These are phyloP conservation scores for Pseudopithomyces chartarum DNA, from an alignment of 2,329 filamentous ascomycete species.

Conservation along the genomic window DNA sequence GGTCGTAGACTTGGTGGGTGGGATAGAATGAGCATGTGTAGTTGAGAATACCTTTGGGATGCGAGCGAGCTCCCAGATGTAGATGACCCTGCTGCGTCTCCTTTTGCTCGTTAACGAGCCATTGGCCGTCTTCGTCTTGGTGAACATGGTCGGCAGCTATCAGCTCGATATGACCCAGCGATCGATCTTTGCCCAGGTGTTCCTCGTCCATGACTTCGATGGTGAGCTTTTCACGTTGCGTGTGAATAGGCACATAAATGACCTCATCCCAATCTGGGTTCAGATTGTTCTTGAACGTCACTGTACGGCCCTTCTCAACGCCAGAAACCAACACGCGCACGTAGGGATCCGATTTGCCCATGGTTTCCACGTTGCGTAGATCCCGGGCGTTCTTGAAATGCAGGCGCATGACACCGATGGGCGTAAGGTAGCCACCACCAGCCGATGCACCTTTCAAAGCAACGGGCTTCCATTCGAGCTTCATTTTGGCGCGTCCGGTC, in stretches of 20 bases:
- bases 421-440: conserved; percentile 86
- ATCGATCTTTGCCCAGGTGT: conserved; percentile 86
- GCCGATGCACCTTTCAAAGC: conserved; percentile 77
- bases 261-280: conserved; percentile 97
- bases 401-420: conserved; percentile 92
- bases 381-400: conserved; percentile 85
- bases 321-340: conserved; percentile 86
- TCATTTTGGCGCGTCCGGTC: conserved; percentile 86
- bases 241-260: conserved; percentile 90
- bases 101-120: conserved; percentile 78
- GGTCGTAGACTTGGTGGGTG: conserved; percentile 83
- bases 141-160: conserved; percentile 77
- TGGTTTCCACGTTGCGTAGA: conserved; percentile 88
- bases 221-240: conserved; percentile 77
- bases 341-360: conserved; percentile 97
- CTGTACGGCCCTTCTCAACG: conserved; percentile 86
- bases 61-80: conserved; percentile 72
- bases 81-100: conserved; percentile 69
- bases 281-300: conserved; percentile 94
- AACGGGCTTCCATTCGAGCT: conserved; percentile 93
- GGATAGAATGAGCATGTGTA: conserved; percentile 92
- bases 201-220: conserved; percentile 98
- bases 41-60: conserved; percentile 77
- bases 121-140: conserved; percentile 81
- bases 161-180: conserved; percentile 80